Conservation (phyloP, 2,329 filamentous ascomycete species). For the Xylaria sp. region DNA sequence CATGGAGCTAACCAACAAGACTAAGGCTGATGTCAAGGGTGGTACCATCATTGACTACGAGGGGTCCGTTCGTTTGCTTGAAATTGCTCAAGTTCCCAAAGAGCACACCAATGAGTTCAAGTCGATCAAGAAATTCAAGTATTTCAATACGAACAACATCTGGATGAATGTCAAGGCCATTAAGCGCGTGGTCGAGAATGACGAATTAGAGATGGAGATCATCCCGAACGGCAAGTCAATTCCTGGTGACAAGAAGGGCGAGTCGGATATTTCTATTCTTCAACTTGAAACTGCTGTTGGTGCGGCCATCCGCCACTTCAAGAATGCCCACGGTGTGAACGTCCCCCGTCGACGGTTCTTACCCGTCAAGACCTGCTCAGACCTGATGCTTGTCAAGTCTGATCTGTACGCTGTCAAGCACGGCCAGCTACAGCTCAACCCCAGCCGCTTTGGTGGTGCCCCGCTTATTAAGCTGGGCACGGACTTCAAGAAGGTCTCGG, state of each 20-base stretch:
- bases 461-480: constrained; percentile 98
- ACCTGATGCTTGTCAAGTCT: constrained; percentile 99
- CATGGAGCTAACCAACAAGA: constrained; percentile 99
- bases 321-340: constrained; percentile 98
- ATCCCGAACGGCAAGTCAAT: constrained; percentile 99
- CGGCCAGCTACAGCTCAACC: constrained; percentile 96
- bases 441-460: constrained; percentile 93
- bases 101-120: constrained; percentile 99
- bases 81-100: constrained; percentile 99
- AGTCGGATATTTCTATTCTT: constrained; percentile 96
- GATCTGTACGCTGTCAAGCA: constrained; percentile 99
- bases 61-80: constrained; percentile 92
- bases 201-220: constrained; percentile 99
- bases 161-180: constrained; percentile 98
- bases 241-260: constrained; percentile 98
- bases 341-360: constrained; percentile 97
- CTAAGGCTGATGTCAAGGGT: constrained; percentile 99
- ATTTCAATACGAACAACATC: constrained; percentile 99
- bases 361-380: constrained; percentile 99
- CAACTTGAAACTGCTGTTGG: constrained; percentile 99
- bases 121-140: constrained; percentile 99
- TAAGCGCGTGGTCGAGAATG: constrained; percentile 98
- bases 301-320: constrained; percentile 98
- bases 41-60: constrained; percentile 99
- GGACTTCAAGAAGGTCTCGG: constrained; percentile 99